Evolutionary conservation across 2,329 filamentous ascomycete genomes (phyloP).

Genomic region (Aspergillus oerlinghausenensis): DNA sequence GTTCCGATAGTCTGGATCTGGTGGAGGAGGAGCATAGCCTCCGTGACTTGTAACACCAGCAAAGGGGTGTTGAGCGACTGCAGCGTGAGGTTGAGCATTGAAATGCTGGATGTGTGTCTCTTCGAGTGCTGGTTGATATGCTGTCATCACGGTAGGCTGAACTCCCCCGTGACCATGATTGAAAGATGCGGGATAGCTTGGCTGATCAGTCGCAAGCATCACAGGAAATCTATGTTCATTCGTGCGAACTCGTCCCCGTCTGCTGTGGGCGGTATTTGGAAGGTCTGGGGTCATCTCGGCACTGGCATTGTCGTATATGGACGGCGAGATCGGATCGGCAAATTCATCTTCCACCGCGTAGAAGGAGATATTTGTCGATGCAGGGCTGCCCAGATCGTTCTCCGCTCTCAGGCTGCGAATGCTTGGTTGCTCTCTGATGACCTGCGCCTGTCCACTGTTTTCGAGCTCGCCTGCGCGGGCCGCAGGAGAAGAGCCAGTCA

Average conservation of each 20-base stretch:
- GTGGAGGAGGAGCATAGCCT: constrained; percentile 22
- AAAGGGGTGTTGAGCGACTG: constrained; percentile 2
- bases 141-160: background rate
- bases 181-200: background rate
- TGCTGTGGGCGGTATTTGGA: background rate
- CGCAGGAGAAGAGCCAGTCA: constrained; percentile 15
- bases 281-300: background rate
- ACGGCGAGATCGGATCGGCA: background rate
- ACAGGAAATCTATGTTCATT: background rate
- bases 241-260: background rate
- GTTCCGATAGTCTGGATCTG: constrained; percentile 18
- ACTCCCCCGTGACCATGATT: background rate
- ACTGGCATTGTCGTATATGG: background rate
- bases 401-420: constrained; percentile 10
- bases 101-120: background rate
- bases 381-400: background rate
- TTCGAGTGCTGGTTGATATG: background rate
- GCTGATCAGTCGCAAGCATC: background rate
- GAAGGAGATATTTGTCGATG: background rate
- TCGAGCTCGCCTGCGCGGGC: constrained; percentile 12
- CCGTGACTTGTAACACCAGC: constrained; percentile 16
- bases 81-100: background rate
- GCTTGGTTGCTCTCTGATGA: constrained; percentile 8
- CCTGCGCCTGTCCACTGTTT: constrained; percentile 10
- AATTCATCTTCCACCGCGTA: background rate